phyloP scores from a whole-genome alignment of 2,329 filamentous ascomycete species.

The Talaromyces sp. region DNA sequence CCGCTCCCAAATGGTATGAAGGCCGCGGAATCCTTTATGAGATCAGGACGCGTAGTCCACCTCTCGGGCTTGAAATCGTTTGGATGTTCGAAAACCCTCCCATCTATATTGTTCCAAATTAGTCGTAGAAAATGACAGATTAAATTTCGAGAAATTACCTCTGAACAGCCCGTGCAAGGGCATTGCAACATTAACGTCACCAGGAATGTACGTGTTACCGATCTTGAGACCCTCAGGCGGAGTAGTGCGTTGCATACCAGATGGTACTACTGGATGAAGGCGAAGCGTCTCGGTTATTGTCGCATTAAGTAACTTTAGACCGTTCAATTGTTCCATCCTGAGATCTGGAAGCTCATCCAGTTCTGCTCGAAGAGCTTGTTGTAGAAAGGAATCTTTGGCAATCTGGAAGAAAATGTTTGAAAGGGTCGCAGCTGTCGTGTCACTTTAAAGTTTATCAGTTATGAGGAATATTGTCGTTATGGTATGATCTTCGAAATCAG shows the following conservation, averaged over 20 bases:
- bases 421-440: conserved; percentile 2
- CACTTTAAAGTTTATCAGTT: not conserved
- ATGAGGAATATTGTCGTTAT: not conserved
- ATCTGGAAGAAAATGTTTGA: conserved; percentile 1
- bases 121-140: not conserved
- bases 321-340: not conserved
- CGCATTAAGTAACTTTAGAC: conserved; percentile 16
- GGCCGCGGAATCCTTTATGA: not conserved
- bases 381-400: not conserved
- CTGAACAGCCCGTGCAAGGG: conserved; percentile 23
- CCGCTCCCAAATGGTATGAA: conserved; percentile 2
- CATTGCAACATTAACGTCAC: conserved; percentile 14
- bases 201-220: conserved; percentile 22
- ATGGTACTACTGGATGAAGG: conserved; percentile 26
- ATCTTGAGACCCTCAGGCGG: conserved; percentile 21
- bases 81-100: not conserved
- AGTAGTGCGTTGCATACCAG: conserved; percentile 15
- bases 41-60: not conserved
- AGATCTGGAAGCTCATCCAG: not conserved
- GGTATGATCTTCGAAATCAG: not conserved
- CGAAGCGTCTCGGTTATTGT: conserved; percentile 25
- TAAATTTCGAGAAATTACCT: conserved; percentile 6
- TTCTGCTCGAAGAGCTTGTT: not conserved
- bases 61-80: conserved; percentile 2
- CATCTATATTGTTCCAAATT: not conserved